phyloP scores from a whole-genome alignment of 345 rosid genomes.

The Eucalyptus marginata region DNA sequence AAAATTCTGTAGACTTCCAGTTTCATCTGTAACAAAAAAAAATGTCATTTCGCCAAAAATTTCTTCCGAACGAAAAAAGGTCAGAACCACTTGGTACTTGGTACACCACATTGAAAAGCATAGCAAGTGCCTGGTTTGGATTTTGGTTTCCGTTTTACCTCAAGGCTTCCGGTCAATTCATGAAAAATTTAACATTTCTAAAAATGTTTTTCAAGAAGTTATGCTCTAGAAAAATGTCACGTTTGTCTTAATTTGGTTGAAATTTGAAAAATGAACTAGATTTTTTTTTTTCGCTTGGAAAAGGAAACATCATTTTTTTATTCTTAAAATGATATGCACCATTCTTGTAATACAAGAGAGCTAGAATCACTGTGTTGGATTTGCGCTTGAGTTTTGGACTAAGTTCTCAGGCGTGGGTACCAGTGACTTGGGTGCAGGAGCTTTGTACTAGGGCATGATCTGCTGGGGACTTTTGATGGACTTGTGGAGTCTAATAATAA shows the following conservation, averaged over 20 bases:
- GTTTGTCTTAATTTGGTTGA: background rate
- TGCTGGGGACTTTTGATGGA: background rate
- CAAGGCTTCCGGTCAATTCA: accelerated
- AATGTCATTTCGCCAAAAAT: accelerated
- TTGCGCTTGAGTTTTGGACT: background rate
- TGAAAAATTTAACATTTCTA: accelerated
- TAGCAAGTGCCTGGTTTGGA: background rate
- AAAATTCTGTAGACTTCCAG: accelerated
- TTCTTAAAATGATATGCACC: background rate
- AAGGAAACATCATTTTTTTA: background rate
- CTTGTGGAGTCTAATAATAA: no score
- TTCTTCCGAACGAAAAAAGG: accelerated
- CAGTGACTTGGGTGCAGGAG: accelerated
- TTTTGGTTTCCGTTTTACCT: background rate
- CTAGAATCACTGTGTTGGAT: accelerated
- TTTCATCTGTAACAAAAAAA: accelerated
- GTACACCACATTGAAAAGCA: accelerated
- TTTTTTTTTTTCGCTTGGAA: background rate
- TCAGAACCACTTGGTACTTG: accelerated
- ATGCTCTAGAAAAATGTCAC: accelerated
- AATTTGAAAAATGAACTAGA: background rate
- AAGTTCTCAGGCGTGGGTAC: accelerated
- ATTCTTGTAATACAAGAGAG: background rate
- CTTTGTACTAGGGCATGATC: background rate
- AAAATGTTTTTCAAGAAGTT: background rate